Percentiles rank a stretch among this genome's conserved stretches.
Conservation (phyloP, 2,329 filamentous ascomycete species). For the Gnomoniopsis sp. region DNA sequence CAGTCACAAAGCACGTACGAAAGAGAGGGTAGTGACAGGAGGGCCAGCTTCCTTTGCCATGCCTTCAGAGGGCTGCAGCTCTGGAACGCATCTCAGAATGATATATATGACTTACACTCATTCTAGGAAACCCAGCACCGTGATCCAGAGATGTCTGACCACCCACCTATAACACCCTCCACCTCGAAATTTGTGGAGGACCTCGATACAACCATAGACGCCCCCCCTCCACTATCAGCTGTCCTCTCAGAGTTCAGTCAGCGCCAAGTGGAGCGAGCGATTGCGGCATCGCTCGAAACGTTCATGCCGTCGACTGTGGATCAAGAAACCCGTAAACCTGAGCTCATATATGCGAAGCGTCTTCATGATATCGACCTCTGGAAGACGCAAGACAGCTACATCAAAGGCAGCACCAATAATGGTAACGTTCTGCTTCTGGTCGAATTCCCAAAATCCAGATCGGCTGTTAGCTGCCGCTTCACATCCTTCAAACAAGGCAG, state of each 20-base stretch:
- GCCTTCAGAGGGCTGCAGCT: no score
- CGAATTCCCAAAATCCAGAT: not conserved
- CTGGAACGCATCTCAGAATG: no score
- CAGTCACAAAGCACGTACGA: no score
- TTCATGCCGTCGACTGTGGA: not conserved
- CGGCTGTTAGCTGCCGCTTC: not conserved
- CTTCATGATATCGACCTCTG: slow-evolving; percentile 11
- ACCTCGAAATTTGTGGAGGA: no score
- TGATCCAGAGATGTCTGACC: no score
- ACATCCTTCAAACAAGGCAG: not conserved
- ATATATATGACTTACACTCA: no score
- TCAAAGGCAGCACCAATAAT: not conserved
- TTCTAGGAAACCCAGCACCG: no score
- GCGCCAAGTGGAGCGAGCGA: not conserved
- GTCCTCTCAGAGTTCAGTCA: not conserved
- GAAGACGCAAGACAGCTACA: not conserved
- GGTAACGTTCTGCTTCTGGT: slow-evolving; percentile 5
- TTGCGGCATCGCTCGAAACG: not conserved
- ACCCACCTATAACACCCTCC: no score
- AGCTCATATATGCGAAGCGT: not conserved
- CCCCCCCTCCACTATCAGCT: no score
- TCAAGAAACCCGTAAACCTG: not conserved
- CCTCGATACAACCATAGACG: no score
- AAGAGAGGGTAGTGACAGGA: no score
- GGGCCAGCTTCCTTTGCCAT: no score